These are phyloP conservation scores for Penicillium brevicompactum DNA, from an alignment of 2,329 filamentous ascomycete genomes.

Conservation along the genomic window DNA sequence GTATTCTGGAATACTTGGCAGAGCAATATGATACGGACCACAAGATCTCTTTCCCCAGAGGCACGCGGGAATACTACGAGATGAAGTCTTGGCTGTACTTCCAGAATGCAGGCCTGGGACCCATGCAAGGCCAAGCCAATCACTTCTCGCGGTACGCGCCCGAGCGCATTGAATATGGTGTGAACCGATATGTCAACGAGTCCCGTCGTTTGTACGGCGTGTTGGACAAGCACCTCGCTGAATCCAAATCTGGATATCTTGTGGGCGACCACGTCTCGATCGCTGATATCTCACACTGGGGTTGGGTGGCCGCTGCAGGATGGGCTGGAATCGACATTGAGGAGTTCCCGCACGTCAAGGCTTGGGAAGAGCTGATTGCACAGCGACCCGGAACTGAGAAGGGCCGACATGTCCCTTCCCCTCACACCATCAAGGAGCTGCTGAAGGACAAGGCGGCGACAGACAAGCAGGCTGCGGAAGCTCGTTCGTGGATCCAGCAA, in stretches of 20 bases:
- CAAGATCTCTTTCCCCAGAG: conserved; percentile 77
- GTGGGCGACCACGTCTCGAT: conserved; percentile 51
- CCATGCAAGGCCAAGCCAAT: conserved; percentile 83
- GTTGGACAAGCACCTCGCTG: conserved; percentile 69
- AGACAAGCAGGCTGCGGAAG: conserved; percentile 57
- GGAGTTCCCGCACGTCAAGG: conserved; percentile 74
- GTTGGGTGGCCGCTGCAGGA: conserved; percentile 67
- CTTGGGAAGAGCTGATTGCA: conserved; percentile 74
- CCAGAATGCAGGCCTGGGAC: conserved; percentile 78
- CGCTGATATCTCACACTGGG: conserved; percentile 79
- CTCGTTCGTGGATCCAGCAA: conserved; percentile 66
- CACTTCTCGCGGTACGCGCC: conserved; percentile 83
- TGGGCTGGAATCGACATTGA: conserved; percentile 69
- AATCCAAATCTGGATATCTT: conserved; percentile 53
- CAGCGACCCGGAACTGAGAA: conserved; percentile 72
- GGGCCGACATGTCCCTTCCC: conserved; percentile 71
- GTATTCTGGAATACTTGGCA: conserved; percentile 81
- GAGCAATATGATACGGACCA: conserved; percentile 79
- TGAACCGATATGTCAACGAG: conserved; percentile 81
- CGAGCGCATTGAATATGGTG: conserved; percentile 78
- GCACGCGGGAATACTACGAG: conserved; percentile 75
- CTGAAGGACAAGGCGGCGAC: conserved; percentile 58
- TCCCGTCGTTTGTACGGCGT: conserved; percentile 79
- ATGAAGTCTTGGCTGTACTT: conserved; percentile 77
- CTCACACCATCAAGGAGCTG: conserved; percentile 63